phyloP scores from a whole-genome alignment of 257 asterid genomes.

The Fraxinus americana region DNA sequence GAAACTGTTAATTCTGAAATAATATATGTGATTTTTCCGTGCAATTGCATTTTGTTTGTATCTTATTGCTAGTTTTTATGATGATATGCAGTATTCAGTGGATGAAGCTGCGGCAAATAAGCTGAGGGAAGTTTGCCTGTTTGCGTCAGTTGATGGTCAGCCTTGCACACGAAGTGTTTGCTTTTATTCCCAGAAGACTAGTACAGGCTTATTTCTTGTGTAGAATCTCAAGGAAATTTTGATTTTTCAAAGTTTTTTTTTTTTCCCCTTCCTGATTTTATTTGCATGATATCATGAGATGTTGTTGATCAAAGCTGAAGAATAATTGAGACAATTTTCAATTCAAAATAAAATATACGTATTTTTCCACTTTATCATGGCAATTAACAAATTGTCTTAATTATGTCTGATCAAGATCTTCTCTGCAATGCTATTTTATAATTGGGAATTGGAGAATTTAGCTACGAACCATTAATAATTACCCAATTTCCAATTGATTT shows the following conservation, averaged over 20 bases:
- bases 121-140: constrained; percentile 65
- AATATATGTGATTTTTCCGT: not conserved
- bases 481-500: too few species aligned
- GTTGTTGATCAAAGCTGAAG: too few species aligned
- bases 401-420: too few species aligned
- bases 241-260: not conserved
- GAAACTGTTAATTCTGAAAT: not conserved
- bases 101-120: constrained; percentile 69
- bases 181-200: constrained; percentile 25
- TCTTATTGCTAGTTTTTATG: not conserved
- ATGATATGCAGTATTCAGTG: constrained; percentile 63
- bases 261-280: too few species aligned
- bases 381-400: too few species aligned
- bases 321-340: too few species aligned
- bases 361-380: too few species aligned
- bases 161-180: constrained; percentile 54
- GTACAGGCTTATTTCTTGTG: constrained; percentile 3
- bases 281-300: too few species aligned
- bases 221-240: not conserved
- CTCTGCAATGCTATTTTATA: too few species aligned
- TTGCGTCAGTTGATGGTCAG: constrained; percentile 44
- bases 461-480: too few species aligned
- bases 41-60: not conserved
- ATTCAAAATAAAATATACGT: too few species aligned
- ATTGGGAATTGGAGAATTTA: too few species aligned